phyloP scores from a whole-genome alignment of 345 rosid species.

The Arabidopsis thaliana region TAIR10.1 NC_003076.8:445001-445500 shows the following conservation, averaged over 20 bases:
- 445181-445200: background rate
- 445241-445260: background rate
- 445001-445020: background rate
- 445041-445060: no score
- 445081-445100: background rate
- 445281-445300: background rate
- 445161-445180: background rate
- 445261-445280: no score
- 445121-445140: background rate
- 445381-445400: conserved; percentile 12
- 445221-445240: background rate
- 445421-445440: conserved; percentile 12
- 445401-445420: background rate
- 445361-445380: conserved; percentile 33
- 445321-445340: conserved; percentile 11
- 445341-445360: conserved; percentile 29
- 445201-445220: background rate
- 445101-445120: background rate
- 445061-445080: background rate
- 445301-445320: background rate
- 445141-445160: background rate
- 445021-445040: no score
- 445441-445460: conserved; percentile 7
- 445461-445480: background rate
- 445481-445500: background rate